These are phyloP conservation scores for Excoecaria cochinchinensis DNA, from an alignment of 345 rosid genomes.

Conservation along the genomic window DNA sequence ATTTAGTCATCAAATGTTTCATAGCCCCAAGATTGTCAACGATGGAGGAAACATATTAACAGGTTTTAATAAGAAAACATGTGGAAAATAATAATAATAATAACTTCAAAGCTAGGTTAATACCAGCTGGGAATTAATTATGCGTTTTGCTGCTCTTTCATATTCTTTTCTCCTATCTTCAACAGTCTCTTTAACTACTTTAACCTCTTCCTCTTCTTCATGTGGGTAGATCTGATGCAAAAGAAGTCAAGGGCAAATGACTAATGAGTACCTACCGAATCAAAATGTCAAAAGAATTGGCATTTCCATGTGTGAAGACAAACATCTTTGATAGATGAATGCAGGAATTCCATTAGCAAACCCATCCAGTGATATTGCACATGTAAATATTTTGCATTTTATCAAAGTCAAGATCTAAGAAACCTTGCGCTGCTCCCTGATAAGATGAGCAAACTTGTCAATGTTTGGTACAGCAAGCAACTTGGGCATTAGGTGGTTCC, in stretches of 20 bases:
- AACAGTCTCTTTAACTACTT: conserved; percentile 50
- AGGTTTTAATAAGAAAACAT: conserved; percentile 3
- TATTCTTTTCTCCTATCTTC: conserved; percentile 57
- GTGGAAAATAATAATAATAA: neutral
- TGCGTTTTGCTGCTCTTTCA: conserved; percentile 77
- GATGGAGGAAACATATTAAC: neutral
- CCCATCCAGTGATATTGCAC: neutral
- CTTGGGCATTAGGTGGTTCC: conserved; percentile 93
- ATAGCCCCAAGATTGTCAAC: conserved; percentile 6
- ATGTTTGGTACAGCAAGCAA: conserved; percentile 91
- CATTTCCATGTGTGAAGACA: neutral
- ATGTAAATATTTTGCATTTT: neutral
- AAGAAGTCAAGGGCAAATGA: neutral
- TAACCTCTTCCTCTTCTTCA: conserved; percentile 70
- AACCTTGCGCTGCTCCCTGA: conserved; percentile 90
- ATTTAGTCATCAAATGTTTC: conserved; percentile 4
- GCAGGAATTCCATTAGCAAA: neutral
- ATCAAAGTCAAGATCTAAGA: neutral
- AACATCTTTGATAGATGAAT: neutral
- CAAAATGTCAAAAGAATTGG: neutral
- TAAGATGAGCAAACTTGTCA: conserved; percentile 83
- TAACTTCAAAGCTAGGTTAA: conserved; percentile 22
- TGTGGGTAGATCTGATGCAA: conserved; percentile 59
- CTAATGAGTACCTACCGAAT: neutral
- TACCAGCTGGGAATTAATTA: conserved; percentile 65